These are phyloP conservation scores for Nepenthes alata DNA, from an alignment of 179 eudicot species.

Conservation along the genomic window DNA sequence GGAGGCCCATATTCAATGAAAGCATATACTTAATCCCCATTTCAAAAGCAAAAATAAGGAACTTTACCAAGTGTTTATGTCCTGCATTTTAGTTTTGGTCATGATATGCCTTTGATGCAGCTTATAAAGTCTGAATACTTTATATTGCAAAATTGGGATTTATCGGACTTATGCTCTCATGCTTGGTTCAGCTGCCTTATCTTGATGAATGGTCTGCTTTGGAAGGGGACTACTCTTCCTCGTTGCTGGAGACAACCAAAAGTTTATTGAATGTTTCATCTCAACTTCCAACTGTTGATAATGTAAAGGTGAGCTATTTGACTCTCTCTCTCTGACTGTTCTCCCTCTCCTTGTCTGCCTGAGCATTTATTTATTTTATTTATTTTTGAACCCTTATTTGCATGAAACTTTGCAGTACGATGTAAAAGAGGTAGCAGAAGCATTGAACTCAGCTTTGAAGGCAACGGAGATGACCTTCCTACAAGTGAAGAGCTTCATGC, in stretches of 20 bases:
- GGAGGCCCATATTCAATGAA: too few species aligned
- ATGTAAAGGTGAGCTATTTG: slow-evolving; percentile 40
- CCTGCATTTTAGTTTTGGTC: background rate
- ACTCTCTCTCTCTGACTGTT: background rate
- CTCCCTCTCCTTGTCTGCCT: background rate
- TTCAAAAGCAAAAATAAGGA: too few species aligned
- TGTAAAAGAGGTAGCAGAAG: slow-evolving; percentile 37
- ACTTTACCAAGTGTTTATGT: too few species aligned
- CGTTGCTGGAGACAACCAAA: slow-evolving; percentile 36
- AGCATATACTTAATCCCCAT: too few species aligned
- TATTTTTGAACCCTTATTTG: slow-evolving; percentile 1
- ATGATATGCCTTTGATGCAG: background rate
- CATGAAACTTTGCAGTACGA: slow-evolving; percentile 31
- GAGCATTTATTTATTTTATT: slow-evolving; percentile 1
- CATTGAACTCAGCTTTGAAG: slow-evolving; percentile 44
- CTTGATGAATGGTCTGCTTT: slow-evolving; percentile 62
- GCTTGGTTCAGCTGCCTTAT: slow-evolving; percentile 38
- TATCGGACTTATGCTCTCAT: background rate
- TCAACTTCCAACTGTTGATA: slow-evolving; percentile 55
- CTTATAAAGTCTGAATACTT: background rate
- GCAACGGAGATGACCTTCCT: slow-evolving; percentile 36
- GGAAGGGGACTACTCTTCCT: slow-evolving; percentile 47
- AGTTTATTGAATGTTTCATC: slow-evolving; percentile 46
- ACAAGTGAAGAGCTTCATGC: slow-evolving; percentile 36
- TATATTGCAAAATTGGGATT: background rate